These are phyloP conservation scores for Malus asiatica DNA, from an alignment of 306 rosid species.

Conservation along the genomic window DNA sequence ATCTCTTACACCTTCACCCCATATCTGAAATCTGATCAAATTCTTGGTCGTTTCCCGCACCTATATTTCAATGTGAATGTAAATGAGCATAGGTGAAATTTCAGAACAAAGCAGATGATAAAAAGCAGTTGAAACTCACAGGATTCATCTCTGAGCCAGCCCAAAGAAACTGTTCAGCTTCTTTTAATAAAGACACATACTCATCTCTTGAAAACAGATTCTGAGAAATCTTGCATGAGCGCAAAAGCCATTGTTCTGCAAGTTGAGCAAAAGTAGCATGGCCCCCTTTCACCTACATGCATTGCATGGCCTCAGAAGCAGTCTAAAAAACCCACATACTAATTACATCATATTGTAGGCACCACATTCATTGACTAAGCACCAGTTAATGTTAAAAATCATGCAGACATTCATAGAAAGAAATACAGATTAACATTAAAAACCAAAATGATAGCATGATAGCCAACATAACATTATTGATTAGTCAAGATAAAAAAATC, in stretches of 20 bases:
- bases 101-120: conserved; percentile 8
- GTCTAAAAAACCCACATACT: not conserved
- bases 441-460: not conserved
- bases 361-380: not conserved
- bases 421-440: not conserved
- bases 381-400: not conserved
- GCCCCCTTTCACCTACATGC: conserved; percentile 70
- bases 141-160: conserved; percentile 94
- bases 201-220: conserved; percentile 53
- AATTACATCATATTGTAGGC: not conserved
- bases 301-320: conserved; percentile 27
- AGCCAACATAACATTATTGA: not conserved
- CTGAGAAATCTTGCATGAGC: conserved; percentile 45
- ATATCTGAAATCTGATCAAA: conserved; percentile 60
- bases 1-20: conserved; percentile 68
- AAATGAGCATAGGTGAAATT: conserved; percentile 6
- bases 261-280: conserved; percentile 50
- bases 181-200: conserved; percentile 45
- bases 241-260: conserved; percentile 66
- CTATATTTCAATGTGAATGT: conserved; percentile 38
- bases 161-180: conserved; percentile 96
- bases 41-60: conserved; percentile 62
- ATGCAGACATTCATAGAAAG: not conserved
- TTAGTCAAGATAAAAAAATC: not conserved
- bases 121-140: conserved; percentile 41